A percentile compares a stretch with the other conserved stretches of the same genome.
Conservation (phyloP, 2,329 filamentous ascomycete genomes). For the Dryadomyces sulphureus region DNA sequence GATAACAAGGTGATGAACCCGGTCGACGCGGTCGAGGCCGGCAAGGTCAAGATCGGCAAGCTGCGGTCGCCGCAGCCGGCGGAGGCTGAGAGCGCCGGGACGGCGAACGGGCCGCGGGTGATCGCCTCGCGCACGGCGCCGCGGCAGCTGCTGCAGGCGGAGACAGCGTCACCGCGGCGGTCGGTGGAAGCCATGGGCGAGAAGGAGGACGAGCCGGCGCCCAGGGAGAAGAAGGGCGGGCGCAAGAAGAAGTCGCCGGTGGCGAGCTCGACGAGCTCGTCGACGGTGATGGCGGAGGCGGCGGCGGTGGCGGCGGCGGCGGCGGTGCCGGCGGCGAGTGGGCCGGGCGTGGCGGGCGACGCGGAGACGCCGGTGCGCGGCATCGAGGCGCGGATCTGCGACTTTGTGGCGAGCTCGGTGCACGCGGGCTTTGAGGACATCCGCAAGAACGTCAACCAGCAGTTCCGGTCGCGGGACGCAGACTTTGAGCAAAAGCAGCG, state of each 20-base stretch:
- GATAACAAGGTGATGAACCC: conserved; percentile 77
- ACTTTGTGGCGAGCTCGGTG: conserved; percentile 32
- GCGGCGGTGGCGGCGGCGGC: conserved; percentile 14
- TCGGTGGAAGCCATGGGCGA: conserved; percentile 18
- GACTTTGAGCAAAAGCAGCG: conserved; percentile 38
- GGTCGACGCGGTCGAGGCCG: conserved; percentile 60
- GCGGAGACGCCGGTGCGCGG: conserved; percentile 37
- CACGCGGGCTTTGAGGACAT: conserved; percentile 33
- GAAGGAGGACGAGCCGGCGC: conserved; percentile 22
- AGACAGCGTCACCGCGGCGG: conserved; percentile 17
- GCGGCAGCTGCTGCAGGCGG: conserved; percentile 22
- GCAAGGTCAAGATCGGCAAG: conserved; percentile 60
- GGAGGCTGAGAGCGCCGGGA: conserved; percentile 14
- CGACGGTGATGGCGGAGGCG: conserved; percentile 13
- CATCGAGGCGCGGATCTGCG: conserved; percentile 36
- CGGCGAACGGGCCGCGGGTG: conserved; percentile 15
- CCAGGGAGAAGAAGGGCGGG: conserved; percentile 36
- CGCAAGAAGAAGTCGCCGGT: conserved; percentile 54
- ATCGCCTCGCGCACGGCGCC: conserved; percentile 17
- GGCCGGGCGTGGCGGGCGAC: conserved; percentile 17
- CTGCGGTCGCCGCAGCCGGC: conserved; percentile 36
- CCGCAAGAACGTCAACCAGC: conserved; percentile 38
- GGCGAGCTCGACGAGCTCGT: conserved; percentile 13
- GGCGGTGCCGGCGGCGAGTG: neutral
- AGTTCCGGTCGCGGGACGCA: conserved; percentile 37